Percentiles rank a stretch among this genome's conserved stretches.
These are phyloP conservation scores for Omphalotus olearius DNA, from an alignment of 1,284 basidiomycete genomes.

Conservation along the genomic window DNA sequence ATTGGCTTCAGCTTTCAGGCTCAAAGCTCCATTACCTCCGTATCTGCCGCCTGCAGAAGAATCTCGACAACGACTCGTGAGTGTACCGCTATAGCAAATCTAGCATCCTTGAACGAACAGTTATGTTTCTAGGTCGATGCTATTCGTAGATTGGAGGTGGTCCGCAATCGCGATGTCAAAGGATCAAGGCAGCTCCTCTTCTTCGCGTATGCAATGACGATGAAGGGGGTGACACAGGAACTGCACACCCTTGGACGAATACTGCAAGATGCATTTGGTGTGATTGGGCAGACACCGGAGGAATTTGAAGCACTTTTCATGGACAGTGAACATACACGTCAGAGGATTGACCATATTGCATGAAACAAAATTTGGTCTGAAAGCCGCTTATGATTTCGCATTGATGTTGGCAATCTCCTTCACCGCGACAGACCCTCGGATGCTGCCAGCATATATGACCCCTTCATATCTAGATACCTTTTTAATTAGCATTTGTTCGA, in stretches of 20 bases:
- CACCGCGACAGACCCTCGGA: no score
- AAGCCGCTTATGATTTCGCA: no score
- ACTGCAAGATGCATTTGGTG: conserved; percentile 85
- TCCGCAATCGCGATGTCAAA: conserved; percentile 70
- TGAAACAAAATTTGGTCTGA: conserved; percentile 6
- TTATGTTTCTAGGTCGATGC: conserved; percentile 61
- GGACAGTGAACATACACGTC: conserved; percentile 19
- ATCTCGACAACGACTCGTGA: conserved; percentile 73
- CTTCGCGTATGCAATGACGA: conserved; percentile 91
- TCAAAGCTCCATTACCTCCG: conserved; percentile 90
- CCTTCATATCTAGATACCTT: no score
- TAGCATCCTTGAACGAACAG: neutral
- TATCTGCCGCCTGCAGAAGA: conserved; percentile 91
- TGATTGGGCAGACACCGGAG: conserved; percentile 66
- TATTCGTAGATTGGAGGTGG: conserved; percentile 81
- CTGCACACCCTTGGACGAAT: conserved; percentile 75
- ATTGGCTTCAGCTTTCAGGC: conserved; percentile 80
- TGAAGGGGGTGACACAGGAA: conserved; percentile 89
- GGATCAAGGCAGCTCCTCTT: conserved; percentile 84
- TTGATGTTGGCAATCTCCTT: no score
- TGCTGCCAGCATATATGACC: no score
- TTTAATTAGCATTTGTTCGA: no score
- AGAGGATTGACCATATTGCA: conserved; percentile 22
- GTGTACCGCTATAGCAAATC: conserved; percentile 15
- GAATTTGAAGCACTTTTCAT: conserved; percentile 70